Evolutionary conservation across 768 basidiomycete genomes (phyloP), one percentile per base, ranked within the genome.

Genomic region (Boletus sensibilis): DNA sequence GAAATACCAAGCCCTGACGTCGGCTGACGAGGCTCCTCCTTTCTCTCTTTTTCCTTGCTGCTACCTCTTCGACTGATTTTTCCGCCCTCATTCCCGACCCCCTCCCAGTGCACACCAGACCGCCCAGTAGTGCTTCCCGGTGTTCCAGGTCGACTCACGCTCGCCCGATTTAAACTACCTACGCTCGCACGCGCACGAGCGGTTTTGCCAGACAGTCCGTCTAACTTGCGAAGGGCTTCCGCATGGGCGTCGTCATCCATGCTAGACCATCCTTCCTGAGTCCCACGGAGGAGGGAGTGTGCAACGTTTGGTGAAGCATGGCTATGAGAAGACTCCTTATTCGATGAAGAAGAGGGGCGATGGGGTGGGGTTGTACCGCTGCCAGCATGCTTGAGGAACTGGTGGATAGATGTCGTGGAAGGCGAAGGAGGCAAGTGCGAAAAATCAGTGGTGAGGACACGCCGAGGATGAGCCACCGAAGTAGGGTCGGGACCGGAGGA

Each of bases 401-500:
- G 89, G 56, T 92, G 88, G 54, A 94, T 93, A 6, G 90, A 90
- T 6, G 90, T 86, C n/a, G 91, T 85, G 2, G 93, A 92, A 20
- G 93, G 93, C 14, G 93, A 94, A 14, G 94, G 91, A 13, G 93
- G 93, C 5, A 96, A 78, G 67, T 92, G 91, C 1, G 94, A 92
- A 72, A 92, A 94, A 70, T 94, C 93, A 8, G 80, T 86, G 47
- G 82, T 78, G 52, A 84, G 84, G 38, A 80, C 80, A 37, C 89
- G 86, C 20, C 90, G 83, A 42, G 82, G 68, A 61, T 72, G 68
- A 55, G 74, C 68, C 46, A 63, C 71, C 52, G 86, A 84, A 55
- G 72, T 77, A 12, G 45, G 60, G 37, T 72, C 72, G 52, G 77
- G 78, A 66, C 78, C 86, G 39, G 85, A 86, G 23, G 81, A 84